Conservation (phyloP, 768 basidiomycete genomes). For the Tylopilus sp. region DNA sequence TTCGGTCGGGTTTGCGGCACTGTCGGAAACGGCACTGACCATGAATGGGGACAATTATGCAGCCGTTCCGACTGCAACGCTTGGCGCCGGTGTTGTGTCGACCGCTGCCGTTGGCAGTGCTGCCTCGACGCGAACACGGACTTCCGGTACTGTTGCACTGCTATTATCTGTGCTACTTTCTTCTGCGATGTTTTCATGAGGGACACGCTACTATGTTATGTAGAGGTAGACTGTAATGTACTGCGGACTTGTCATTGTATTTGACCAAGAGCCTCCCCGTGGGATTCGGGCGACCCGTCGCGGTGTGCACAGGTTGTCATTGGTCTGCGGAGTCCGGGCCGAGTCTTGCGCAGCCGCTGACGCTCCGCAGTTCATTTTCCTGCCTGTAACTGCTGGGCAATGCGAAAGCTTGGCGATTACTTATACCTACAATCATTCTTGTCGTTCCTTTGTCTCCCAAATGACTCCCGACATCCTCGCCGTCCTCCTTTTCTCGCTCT, state of each 20-base stretch:
- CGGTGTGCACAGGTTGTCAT: neutral
- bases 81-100: constrained; percentile 19
- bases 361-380: no score
- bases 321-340: neutral
- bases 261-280: no score
- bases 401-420: no score
- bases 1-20: constrained; percentile 47
- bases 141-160: neutral
- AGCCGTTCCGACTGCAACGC: constrained; percentile 10
- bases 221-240: no score
- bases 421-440: neutral
- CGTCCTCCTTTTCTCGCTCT: constrained; percentile 12
- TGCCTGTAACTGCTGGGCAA: no score
- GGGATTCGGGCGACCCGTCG: no score
- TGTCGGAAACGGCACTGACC: constrained; percentile 31
- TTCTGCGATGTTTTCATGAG: constrained; percentile 2
- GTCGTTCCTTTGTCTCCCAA: neutral
- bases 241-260: no score
- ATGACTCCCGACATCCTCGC: constrained; percentile 18
- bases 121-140: constrained; percentile 10
- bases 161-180: constrained; percentile 11
- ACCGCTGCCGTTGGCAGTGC: constrained; percentile 3
- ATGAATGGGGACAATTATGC: constrained; percentile 24
- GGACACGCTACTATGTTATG: no score
- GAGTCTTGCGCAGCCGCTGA: no score